Evolutionary conservation across 202 grass and related monocot genomes (phyloP), one percentile per base, ranked within the genome.

Genomic region (Alloteropsis angusta): DNA sequence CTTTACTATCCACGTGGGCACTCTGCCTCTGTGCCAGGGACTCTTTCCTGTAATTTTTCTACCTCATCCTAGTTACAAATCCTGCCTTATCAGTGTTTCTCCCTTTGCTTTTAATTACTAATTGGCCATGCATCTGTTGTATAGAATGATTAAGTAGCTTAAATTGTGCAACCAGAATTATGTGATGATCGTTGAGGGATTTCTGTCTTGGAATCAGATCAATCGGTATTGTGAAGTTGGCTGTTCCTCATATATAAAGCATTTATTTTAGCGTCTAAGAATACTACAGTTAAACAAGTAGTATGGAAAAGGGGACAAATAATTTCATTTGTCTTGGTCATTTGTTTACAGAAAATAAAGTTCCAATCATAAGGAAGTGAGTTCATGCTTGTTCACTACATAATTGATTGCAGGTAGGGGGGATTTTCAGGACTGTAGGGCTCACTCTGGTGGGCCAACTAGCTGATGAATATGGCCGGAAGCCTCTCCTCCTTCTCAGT

Each of bases 401-500:
- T 43, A 11, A 11, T 43, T 21, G 47, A 5, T 16, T 73, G 34
- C 84, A 88, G 91, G 79, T 90, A 36, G 85, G 89, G 19, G 85
- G 87, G 6, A 70, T 90, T 68, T 90, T 93, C 87, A 90, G 87
- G 70, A 77, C 85, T 41, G 39, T 88, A 46, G 78, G 79, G n/a
- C 72, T 90, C 64, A 86, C 91, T 48, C 71, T 90, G 46, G 58
- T 88, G 70, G 85, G 87, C 5, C 87, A 93, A 65, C 82, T 93
- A 15, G 79, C 87, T 9, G 91, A 88, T 64, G 91, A 93, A 48
- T 84, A 88, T 57, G 91, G 85, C 32, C 65, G 85, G 62, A 93
- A 93, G 67, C 82, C 82, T 26, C 74, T 93, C 28, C 82, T 93
- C 32, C 88, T 93, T n/a, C 47, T 93, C 50, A 83, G 65, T 52